Base-by-base conservation (phyloP, 2,329 filamentous ascomycete genomes). In the Beauveria asiatica region DNA sequence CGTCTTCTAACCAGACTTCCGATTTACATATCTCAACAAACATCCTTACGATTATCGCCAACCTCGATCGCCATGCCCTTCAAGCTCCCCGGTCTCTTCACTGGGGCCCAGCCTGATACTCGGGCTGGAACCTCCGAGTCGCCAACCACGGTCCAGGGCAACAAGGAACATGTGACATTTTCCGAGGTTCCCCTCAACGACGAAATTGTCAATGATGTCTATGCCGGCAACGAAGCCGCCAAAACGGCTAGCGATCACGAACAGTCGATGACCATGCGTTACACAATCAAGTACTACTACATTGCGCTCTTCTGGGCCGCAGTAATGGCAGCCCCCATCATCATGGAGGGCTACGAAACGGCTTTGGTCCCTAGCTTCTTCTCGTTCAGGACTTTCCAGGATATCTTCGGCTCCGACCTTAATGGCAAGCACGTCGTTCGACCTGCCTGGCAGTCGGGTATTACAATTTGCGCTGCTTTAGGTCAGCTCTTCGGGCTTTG, bases 311-410 rank as follows among this genome's bases (percentile, higher is more conserved):
- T 60, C n/a, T 64, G 61, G 64, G 65, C 62, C n/a, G 55, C 57
- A 6, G n/a, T 63, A 8, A 63, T 65, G 65, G 65, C 65, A 4
- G 61, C 65, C n/a, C 62, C 70, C 6, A 65, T 79, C 2, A 68
- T 69, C 17, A 75, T 75, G 41, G 76, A 73, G 6, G 72, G 72
- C 2, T 71, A 70, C 6, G 61, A 68, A 11, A 69, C 67, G 21
- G 61, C 63, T 9, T 63, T 74, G 2, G 62, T 65, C n/a, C 58
- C 65, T 6, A 62, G 53, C 44, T 62, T 65, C 61, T 65, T 64
- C 44, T 63, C 62, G 7, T 63, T 60, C 33, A 27, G 42, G 49
- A 16, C 58, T 19, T 65, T 66, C 46, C 39, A 50, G 27, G 3
- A 37, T 0, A 21, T 45, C 33, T 65, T 60, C 33, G 65, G 65